A percentile compares a stretch with the other conserved stretches of the same genome.
These are phyloP conservation scores for Ustilago shanxiensis DNA, from an alignment of 1,284 basidiomycete genomes.

Conservation along the genomic window DNA sequence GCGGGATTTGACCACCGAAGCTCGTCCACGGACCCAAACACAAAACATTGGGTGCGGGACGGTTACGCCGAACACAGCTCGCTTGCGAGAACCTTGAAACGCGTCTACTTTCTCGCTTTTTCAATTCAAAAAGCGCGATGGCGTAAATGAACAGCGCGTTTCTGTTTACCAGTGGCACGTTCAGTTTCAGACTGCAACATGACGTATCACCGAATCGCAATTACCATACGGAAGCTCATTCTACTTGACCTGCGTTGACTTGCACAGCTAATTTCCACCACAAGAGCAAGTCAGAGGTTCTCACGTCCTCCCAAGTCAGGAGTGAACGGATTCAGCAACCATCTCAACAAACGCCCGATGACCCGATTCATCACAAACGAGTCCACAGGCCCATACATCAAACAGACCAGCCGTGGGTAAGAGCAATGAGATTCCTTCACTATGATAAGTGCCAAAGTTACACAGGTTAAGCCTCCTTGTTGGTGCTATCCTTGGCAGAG, in stretches of 20 bases:
- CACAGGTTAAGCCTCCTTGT: neutral
- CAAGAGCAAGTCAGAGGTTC: too few species aligned
- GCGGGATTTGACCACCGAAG: neutral
- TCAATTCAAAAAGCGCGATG: conserved; percentile 10
- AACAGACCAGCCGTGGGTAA: neutral
- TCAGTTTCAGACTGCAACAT: neutral
- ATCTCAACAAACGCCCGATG: neutral
- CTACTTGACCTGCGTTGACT: too few species aligned
- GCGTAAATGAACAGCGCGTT: conserved; percentile 20
- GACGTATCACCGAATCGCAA: neutral
- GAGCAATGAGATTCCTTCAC: too few species aligned
- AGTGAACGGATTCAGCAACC: too few species aligned
- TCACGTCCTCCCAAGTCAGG: too few species aligned
- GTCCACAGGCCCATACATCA: neutral
- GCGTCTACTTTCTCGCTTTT: neutral
- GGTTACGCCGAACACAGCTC: neutral
- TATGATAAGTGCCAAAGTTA: neutral
- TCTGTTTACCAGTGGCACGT: too few species aligned
- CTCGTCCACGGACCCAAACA: neutral
- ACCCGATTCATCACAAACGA: neutral
- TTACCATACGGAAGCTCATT: too few species aligned
- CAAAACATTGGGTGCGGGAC: too few species aligned
- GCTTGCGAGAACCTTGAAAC: neutral
- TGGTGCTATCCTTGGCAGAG: neutral
- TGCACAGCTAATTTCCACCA: too few species aligned